Base-by-base conservation (phyloP, 1,284 basidiomycete genomes). In the Moesziomyces antarcticus region DNA sequence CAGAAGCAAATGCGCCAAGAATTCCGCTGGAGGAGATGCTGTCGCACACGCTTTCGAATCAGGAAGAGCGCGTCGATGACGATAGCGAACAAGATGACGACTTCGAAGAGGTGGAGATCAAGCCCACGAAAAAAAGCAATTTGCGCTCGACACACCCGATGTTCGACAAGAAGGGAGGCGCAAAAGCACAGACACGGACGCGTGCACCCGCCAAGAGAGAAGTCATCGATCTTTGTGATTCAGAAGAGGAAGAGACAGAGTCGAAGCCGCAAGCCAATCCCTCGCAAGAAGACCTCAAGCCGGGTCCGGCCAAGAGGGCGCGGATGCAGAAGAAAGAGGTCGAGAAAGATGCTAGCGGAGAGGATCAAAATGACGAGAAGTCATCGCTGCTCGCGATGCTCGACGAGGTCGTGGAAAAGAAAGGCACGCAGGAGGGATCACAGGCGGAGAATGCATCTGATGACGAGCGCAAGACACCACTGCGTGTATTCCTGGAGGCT, bases 401-500 rank as follows among this genome's bases (percentile, higher is more conserved):
- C 5, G 68, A 71, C 35, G 56, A 63, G 27, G 46, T 54, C 10
- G 22, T 48, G 14, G 58, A 61, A 6, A 45, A 59, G 8, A 41
- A 27, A 11, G 35, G 30, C 10, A 33, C 30, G 30, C 30, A 40
- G 13, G 37, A 52, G 3, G 50, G 41, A 6, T 63, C 61, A 21
- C 55, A 69, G 4, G 56, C 70, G 20, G 48, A 62, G 8, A 64
- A 71, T 9, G 46, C 60, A 6, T 56, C 63, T 22, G 71, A 64
- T 64, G 80, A 55, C 76, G 67, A 76, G 24, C 30, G n/a, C 8
- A 74, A 74, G 65, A 75, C 70, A 21, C 90, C 91, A 1, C 85
- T 95, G 37, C 89, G 91, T n/a, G 85, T 87, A 51, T 95, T 96
- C 82, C 86, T 97, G 11, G 91, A 94, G 82, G 90, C 90, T 0